Evolutionary conservation across 495 filamentous ascomycete species (phyloP), one percentile per base, ranked within the genome.

Genomic region (Aspergillus steynii): DNA sequence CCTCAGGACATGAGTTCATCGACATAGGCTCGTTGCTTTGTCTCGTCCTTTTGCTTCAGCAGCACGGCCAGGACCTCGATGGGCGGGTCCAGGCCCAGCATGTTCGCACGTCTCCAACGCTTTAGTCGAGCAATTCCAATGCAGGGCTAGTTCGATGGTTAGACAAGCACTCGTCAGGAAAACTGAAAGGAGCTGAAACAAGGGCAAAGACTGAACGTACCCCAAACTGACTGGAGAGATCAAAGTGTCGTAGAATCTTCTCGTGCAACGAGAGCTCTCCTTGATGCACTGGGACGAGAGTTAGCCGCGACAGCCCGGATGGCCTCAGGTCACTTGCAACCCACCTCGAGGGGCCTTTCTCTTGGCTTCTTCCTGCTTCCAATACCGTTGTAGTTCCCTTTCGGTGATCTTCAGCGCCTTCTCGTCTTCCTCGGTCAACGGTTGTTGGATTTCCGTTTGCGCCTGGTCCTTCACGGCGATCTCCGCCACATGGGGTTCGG

Each of bases 1-100:
- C 37, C 27, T 74, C 64, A 79, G 45, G 77, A 78, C 81, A 96
- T 80, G 64, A 96, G 68, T 68, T 90, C 87, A 73, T 97, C 95
- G 55, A 97, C 86, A 73, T 91, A 84, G 34, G 93, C 89, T 61
- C 78, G 76, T 72, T 96, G 70, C 9, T 65, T 77, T 15, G 69
- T 68, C 7, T 81, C 80, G 42, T 77, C 78, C 6, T 84, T 75
- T 63, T 94, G 86, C 68, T 85, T 88, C 57, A 96, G 65, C 45
- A 97, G 69, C 27, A 97, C 90, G 0, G 92, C 89, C 3, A 97
- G 79, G n/a, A 98, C 92, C 72, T 97, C 93, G 34, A 96, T 81
- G 1, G 96, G 95, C 0, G 96, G 96, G 45, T 90, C 83, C 53
- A 99, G 75, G 1, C 88, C 88, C 50, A 99, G 74, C 50, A 75